These are phyloP conservation scores for Pisolithus microcarpus DNA, from an alignment of 768 basidiomycete species.

Conservation along the genomic window DNA sequence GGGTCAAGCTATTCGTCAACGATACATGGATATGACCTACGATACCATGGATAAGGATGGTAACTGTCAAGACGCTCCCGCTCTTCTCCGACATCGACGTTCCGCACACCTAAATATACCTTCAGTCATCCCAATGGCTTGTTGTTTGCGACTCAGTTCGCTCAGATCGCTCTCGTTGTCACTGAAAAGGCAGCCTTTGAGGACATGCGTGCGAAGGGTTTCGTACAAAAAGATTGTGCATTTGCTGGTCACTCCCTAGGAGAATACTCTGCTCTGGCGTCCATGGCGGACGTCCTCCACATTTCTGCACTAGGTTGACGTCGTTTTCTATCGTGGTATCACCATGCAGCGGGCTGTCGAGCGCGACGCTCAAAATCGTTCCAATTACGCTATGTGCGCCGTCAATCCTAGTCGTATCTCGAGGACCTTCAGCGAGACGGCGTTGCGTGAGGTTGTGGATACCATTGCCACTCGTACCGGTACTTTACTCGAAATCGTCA, in stretches of 20 bases:
- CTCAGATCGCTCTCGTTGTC: slow-evolving; percentile 96
- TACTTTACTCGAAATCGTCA: slow-evolving; percentile 93
- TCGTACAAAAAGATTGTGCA: slow-evolving; percentile 85
- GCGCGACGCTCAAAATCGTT: slow-evolving; percentile 86
- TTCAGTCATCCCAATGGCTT: slow-evolving; percentile 95
- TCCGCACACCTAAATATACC: slow-evolving; percentile 94
- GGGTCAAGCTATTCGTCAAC: slow-evolving; percentile 93
- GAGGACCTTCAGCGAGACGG: slow-evolving; percentile 88
- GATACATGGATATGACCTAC: slow-evolving; percentile 99
- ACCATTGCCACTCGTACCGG: slow-evolving; percentile 70
- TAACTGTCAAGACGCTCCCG: slow-evolving; percentile 89
- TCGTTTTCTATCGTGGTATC: slow-evolving; percentile 99
- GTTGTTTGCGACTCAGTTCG: slow-evolving; percentile 96
- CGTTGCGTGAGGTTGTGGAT: slow-evolving; percentile 96
- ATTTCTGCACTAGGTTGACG: slow-evolving; percentile 93
- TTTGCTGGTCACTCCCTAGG: slow-evolving; percentile 98
- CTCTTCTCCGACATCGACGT: slow-evolving; percentile 93
- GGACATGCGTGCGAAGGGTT: slow-evolving; percentile 94
- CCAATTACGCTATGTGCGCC: slow-evolving; percentile 99
- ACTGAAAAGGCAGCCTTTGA: slow-evolving; percentile 98
- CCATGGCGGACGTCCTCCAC: slow-evolving; percentile 93
- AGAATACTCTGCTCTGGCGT: slow-evolving; percentile 96
- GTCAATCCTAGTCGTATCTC: slow-evolving; percentile 95
- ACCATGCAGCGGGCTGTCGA: slow-evolving; percentile 99
- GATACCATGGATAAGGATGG: slow-evolving; percentile 96